A percentile compares a stretch with the other conserved stretches of the same genome.
phyloP scores from a whole-genome alignment of 495 filamentous ascomycete genomes.

The Podospora bellae-mahoneyi region DNA sequence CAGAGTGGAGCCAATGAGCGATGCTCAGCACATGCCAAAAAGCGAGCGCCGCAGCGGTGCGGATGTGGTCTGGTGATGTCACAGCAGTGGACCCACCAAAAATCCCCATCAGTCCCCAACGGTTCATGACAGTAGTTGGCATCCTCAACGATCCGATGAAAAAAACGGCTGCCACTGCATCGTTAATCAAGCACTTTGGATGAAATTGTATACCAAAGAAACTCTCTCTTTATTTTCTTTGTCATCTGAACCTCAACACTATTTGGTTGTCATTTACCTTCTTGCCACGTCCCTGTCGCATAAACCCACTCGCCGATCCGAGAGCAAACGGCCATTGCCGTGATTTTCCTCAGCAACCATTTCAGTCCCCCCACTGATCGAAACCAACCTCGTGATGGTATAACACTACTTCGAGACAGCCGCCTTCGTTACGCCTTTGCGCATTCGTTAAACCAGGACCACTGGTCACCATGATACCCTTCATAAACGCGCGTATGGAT shows the following conservation, averaged over 20 bases:
- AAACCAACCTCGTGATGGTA: conserved; percentile 8
- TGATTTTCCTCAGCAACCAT: background rate
- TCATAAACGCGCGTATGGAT: conserved; percentile 71
- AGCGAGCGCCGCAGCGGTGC: background rate
- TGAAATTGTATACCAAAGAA: background rate
- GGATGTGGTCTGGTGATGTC: conserved; percentile 23
- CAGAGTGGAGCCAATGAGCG: conserved; percentile 1
- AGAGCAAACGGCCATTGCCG: background rate
- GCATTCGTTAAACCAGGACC: background rate
- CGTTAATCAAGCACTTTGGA: background rate
- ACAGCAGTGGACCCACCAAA: conserved; percentile 14
- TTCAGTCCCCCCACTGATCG: conserved; percentile 1
- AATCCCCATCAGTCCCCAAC: conserved; percentile 7
- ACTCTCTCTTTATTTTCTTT: background rate
- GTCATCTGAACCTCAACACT: background rate
- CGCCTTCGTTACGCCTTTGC: conserved; percentile 1
- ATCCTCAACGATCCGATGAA: conserved; percentile 2
- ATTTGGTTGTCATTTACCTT: background rate
- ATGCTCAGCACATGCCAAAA: background rate
- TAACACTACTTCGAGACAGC: background rate
- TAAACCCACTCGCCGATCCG: background rate
- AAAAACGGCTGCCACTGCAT: conserved; percentile 7
- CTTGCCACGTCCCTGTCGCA: background rate
- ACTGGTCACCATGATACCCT: conserved; percentile 67
- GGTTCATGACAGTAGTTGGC: background rate